phyloP scores from a whole-genome alignment of 1,284 basidiomycete genomes.

The Moesziomyces antarcticus region DNA sequence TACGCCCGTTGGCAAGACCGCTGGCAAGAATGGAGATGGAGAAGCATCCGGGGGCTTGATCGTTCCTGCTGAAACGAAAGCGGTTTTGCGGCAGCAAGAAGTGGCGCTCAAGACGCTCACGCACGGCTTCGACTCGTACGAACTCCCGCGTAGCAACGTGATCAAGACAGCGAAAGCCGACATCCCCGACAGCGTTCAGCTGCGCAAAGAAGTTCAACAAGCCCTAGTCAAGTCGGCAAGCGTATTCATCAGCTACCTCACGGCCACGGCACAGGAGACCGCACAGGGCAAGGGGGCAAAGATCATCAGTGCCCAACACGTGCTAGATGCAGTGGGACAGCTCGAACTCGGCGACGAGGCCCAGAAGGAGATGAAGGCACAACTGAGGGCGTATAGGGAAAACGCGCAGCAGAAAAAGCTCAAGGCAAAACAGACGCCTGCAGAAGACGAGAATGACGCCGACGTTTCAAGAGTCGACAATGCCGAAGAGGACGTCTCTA shows the following conservation, averaged over 20 bases:
- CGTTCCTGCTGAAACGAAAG: constrained; percentile 8
- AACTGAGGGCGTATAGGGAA: constrained; percentile 72
- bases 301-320: constrained; percentile 85
- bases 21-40: constrained; percentile 5
- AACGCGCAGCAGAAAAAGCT: constrained; percentile 7
- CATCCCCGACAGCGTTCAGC: constrained; percentile 82
- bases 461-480: constrained; percentile 12
- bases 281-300: constrained; percentile 84
- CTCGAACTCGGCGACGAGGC: constrained; percentile 80
- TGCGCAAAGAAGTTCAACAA: constrained; percentile 85
- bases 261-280: constrained; percentile 82
- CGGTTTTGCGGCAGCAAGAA: constrained; percentile 31
- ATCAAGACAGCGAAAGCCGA: constrained; percentile 81
- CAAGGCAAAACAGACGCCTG: not conserved
- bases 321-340: constrained; percentile 83
- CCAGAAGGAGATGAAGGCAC: constrained; percentile 76
- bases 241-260: constrained; percentile 87
- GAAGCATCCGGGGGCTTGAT: constrained; percentile 1
- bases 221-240: constrained; percentile 86
- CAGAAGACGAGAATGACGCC: constrained; percentile 5
- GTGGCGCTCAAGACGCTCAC: constrained; percentile 15
- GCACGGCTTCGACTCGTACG: constrained; percentile 78
- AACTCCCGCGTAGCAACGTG: constrained; percentile 82
- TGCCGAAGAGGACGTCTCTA: constrained; percentile 4
- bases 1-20: constrained; percentile 5